phyloP scores from a whole-genome alignment of 163 green algal species.

The Prototheca wickerhamii region DNA sequence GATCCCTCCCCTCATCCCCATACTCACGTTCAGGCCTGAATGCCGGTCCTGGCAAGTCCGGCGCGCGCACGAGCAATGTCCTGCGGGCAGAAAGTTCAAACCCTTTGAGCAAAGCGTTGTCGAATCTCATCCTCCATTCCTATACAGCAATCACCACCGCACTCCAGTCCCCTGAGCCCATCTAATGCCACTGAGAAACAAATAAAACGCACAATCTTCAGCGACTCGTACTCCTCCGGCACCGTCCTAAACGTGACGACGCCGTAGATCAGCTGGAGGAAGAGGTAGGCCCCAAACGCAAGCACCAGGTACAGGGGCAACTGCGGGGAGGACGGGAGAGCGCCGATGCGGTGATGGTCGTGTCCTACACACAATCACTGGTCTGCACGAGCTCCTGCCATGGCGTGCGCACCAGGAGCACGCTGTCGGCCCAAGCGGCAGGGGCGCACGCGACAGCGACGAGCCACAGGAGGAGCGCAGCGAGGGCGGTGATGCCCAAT shows the following conservation, averaged over 20 bases:
- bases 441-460: not conserved
- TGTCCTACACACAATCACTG: too few species aligned
- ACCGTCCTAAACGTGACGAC: constrained; percentile 38
- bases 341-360: too few species aligned
- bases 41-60: constrained; percentile 15
- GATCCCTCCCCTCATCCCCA: too few species aligned
- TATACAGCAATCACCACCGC: not conserved
- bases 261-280: constrained; percentile 20
- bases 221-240: constrained; percentile 29
- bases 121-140: not conserved
- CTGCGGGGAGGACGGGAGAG: constrained; percentile 17
- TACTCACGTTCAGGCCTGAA: constrained; percentile 12
- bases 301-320: constrained; percentile 10
- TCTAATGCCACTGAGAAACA: too few species aligned
- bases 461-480: not conserved
- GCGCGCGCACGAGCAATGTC: constrained; percentile 30
- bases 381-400: too few species aligned
- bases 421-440: not conserved
- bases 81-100: constrained; percentile 2
- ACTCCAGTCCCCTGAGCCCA: not conserved
- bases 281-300: constrained; percentile 24
- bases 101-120: constrained; percentile 1
- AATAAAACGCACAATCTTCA: constrained; percentile 27
- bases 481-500: not conserved
- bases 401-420: not conserved